Percentiles rank a stretch among this genome's conserved stretches.
phyloP scores from a whole-genome alignment of 352 stramenopile species.

The Pythium myriotylum region DNA sequence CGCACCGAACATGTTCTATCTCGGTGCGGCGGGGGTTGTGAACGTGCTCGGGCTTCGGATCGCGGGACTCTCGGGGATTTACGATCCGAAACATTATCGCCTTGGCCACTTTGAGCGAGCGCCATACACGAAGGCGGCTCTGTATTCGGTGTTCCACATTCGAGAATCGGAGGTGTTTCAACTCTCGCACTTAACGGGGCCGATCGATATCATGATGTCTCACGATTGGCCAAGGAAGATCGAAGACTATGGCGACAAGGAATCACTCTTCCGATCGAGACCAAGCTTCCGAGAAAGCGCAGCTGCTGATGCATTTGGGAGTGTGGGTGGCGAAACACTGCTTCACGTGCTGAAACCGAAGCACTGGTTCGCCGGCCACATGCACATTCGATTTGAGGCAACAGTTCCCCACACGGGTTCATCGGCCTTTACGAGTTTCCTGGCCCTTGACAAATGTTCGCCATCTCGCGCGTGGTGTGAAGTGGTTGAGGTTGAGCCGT shows the following conservation, averaged over 20 bases:
- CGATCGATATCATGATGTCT: conserved; percentile 93
- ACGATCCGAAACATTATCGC: conserved; percentile 91
- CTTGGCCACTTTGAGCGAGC: conserved; percentile 86
- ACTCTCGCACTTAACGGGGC: conserved; percentile 94
- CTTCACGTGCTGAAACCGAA: conserved; percentile 90
- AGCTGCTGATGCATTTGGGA: conserved; percentile 91
- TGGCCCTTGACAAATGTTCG: conserved; percentile 99
- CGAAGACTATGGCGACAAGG: conserved; percentile 91
- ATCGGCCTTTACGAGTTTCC: conserved; percentile 52
- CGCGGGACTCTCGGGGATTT: conserved; percentile 96
- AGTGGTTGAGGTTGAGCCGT: conserved; percentile 77
- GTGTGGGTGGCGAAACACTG: conserved; percentile 89
- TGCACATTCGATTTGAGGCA: conserved; percentile 97
- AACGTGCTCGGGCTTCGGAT: conserved; percentile 93
- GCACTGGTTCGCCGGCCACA: conserved; percentile 97
- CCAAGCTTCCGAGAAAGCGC: conserved; percentile 95
- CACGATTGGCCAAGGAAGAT: conserved; percentile 99
- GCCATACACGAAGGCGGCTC: conserved; percentile 63
- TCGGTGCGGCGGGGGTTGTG: conserved; percentile 94
- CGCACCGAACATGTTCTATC: conserved; percentile 98
- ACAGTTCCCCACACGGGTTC: conserved; percentile 85
- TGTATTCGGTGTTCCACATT: conserved; percentile 83
- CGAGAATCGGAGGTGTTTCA: conserved; percentile 92
- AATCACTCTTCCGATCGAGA: conserved; percentile 89
- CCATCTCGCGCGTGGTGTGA: conserved; percentile 94